These are phyloP conservation scores for Agarophyton chilense DNA, from an alignment of 23 red algal genomes.

Conservation along the genomic window DNA sequence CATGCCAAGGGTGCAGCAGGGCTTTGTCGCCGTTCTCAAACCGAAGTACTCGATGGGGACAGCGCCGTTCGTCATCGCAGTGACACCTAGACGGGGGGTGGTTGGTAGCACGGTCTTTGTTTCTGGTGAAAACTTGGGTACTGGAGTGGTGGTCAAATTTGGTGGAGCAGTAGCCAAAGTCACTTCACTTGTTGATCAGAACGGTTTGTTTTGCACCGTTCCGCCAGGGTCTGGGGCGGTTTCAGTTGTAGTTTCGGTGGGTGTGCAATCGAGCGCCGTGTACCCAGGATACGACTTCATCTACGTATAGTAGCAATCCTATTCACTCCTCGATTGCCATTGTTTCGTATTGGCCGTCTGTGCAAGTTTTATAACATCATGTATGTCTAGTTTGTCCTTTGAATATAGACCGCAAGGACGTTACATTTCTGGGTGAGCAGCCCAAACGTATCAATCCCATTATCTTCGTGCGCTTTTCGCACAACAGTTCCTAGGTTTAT, in stretches of 20 bases:
- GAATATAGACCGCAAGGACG: too few species aligned
- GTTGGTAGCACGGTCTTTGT: constrained; percentile 40
- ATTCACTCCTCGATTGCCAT: neutral
- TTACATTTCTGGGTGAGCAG: too few species aligned
- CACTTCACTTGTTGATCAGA: neutral
- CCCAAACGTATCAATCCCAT: too few species aligned
- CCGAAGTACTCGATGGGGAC: constrained; percentile 11
- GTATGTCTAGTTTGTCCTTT: too few species aligned
- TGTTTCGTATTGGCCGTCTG: neutral
- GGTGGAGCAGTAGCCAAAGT: constrained; percentile 7
- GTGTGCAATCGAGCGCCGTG: neutral
- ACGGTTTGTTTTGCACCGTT: constrained; percentile 29
- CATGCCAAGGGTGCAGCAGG: constrained; percentile 56
- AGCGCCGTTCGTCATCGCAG: constrained; percentile 43
- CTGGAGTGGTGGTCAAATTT: constrained; percentile 30
- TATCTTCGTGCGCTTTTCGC: too few species aligned
- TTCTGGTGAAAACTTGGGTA: constrained; percentile 38
- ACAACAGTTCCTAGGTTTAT: too few species aligned
- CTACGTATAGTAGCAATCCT: constrained; percentile 9
- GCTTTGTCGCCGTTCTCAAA: constrained; percentile 29
- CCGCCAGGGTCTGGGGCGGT: constrained; percentile 34
- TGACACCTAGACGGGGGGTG: constrained; percentile 21
- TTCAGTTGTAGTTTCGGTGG: constrained; percentile 21
- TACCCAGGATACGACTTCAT: constrained; percentile 28
- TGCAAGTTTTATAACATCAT: too few species aligned